These are phyloP conservation scores for Neoboletus subvelutipes DNA, from an alignment of 768 basidiomycete species.

Conservation along the genomic window DNA sequence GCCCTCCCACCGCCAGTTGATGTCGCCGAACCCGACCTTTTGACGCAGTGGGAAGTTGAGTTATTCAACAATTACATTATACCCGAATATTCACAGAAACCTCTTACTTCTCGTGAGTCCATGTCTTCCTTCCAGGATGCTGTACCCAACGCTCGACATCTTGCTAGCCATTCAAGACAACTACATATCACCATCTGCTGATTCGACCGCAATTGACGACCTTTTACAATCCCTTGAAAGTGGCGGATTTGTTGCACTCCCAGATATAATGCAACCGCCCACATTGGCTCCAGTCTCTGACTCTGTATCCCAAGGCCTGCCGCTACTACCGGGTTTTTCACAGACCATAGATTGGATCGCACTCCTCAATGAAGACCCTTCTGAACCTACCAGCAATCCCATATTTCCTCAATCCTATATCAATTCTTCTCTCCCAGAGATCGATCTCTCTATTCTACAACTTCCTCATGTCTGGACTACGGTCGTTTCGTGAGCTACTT, in stretches of 20 bases:
- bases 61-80: constrained; percentile 29
- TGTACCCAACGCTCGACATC: not conserved
- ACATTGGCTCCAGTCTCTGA: not conserved
- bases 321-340: not conserved
- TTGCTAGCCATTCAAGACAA: not conserved
- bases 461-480: constrained; percentile 1
- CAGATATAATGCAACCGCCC: not conserved
- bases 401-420: not conserved
- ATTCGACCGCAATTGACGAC: constrained; percentile 1
- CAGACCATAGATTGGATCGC: constrained; percentile 13
- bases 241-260: not conserved
- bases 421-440: not conserved
- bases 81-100: constrained; percentile 1
- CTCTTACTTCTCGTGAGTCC: not conserved
- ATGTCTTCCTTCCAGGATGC: not conserved
- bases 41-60: constrained; percentile 33
- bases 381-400: not conserved
- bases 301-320: not conserved
- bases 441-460: constrained; percentile 11
- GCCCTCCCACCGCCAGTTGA: constrained; percentile 24
- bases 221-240: constrained; percentile 7
- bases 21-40: constrained; percentile 23
- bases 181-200: not conserved
- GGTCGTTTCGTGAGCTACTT: not conserved
- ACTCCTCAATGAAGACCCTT: constrained; percentile 1